Conservation (phyloP, 257 asterid genomes). For the Salvia hispanica region DNA sequence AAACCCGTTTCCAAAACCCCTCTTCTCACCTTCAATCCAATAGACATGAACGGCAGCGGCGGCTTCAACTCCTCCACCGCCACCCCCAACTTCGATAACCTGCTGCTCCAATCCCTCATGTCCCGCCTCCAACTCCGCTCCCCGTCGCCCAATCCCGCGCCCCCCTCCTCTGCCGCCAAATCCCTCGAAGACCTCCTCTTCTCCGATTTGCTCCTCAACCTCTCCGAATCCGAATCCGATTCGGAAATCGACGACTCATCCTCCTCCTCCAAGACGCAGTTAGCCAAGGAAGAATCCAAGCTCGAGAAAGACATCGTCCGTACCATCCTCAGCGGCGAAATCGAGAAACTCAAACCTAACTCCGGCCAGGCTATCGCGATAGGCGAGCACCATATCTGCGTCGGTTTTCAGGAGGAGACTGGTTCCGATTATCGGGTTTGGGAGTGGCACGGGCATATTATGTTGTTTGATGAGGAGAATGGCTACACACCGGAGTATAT, state of each 20-base stretch:
- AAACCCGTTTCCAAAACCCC: slow-evolving; percentile 44
- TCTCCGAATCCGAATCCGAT: slow-evolving; percentile 56
- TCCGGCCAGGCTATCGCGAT: slow-evolving; percentile 86
- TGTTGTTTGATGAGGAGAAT: slow-evolving; percentile 89
- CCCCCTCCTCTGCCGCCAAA: slow-evolving; percentile 47
- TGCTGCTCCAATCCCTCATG: slow-evolving; percentile 83
- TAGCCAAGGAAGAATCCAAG: slow-evolving; percentile 79
- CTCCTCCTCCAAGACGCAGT: slow-evolving; percentile 63
- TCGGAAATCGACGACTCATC: slow-evolving; percentile 40
- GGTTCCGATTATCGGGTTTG: slow-evolving; percentile 86
- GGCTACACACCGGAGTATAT: slow-evolving; percentile 90
- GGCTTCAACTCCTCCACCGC: slow-evolving; percentile 45
- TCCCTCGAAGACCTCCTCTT: slow-evolving; percentile 80
- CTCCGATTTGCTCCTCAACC: slow-evolving; percentile 59
- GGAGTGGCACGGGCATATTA: slow-evolving; percentile 99
- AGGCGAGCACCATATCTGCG: slow-evolving; percentile 91
- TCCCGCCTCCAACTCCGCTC: slow-evolving; percentile 71
- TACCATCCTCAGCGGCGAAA: slow-evolving; percentile 58
- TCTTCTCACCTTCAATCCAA: slow-evolving; percentile 24
- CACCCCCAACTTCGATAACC: slow-evolving; percentile 86
- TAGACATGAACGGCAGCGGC: slow-evolving; percentile 40
- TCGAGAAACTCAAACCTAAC: slow-evolving; percentile 74
- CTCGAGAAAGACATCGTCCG: slow-evolving; percentile 83
- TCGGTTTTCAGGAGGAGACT: slow-evolving; percentile 79
- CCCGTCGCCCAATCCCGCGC: slow-evolving; percentile 40